Evolutionary conservation across 805 yeast species (phyloP).

Genomic region (Tetrapisispora iriomotensis): DNA sequence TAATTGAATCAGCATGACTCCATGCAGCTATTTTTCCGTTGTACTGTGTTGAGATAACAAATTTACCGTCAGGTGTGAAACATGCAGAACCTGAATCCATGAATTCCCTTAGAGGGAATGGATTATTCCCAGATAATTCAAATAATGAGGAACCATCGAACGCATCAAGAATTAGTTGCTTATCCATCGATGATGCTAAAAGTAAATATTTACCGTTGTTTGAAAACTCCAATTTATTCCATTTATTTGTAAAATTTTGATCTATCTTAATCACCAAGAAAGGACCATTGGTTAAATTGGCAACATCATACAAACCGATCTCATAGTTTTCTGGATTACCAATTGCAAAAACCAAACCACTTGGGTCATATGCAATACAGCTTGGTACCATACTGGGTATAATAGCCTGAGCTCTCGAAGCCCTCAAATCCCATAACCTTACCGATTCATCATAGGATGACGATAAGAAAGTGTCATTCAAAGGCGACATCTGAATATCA

Average conservation of each 20-base stretch:
- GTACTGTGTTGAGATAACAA: constrained; percentile 50
- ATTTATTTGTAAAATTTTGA: constrained; percentile 26
- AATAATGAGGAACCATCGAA: constrained; percentile 47
- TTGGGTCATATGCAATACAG: constrained; percentile 68
- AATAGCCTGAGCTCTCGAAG: constrained; percentile 55
- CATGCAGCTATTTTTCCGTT: constrained; percentile 44
- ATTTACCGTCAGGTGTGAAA: constrained; percentile 59
- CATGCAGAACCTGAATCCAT: constrained; percentile 49
- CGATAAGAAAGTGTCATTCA: constrained; percentile 52
- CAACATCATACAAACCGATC: constrained; percentile 52
- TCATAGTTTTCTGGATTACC: constrained; percentile 37
- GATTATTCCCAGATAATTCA: constrained; percentile 38
- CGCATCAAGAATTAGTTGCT: constrained; percentile 60
- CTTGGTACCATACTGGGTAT: constrained; percentile 46
- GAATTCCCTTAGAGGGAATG: constrained; percentile 35
- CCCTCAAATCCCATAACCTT: constrained; percentile 77
- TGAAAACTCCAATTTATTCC: constrained; percentile 69
- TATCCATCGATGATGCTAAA: constrained; percentile 45
- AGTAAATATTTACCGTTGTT: constrained; percentile 62
- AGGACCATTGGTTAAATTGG: constrained; percentile 48
- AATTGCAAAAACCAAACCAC: constrained; percentile 72
- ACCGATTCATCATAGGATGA: constrained; percentile 72
- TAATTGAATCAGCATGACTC: constrained; percentile 33
- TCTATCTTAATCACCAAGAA: constrained; percentile 39
- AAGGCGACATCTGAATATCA: constrained; percentile 63